Evolutionary conservation across 805 yeast species (phyloP), one percentile per base, ranked within the genome.

Genomic region (Yueomyces sp.): DNA sequence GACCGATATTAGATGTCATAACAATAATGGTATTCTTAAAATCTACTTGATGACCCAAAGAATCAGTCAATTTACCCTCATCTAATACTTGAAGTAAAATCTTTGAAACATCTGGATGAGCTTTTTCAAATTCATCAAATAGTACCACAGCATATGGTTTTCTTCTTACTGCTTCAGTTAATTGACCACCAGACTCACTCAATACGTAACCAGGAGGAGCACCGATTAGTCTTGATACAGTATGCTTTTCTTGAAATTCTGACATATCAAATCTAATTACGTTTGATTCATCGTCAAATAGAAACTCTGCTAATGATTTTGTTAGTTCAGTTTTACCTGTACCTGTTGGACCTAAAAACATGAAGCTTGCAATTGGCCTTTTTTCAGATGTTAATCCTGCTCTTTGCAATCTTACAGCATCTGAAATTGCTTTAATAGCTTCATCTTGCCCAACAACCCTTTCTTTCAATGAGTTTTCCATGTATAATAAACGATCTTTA

Each of bases 191-290:
- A 37, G 76, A 68, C 57, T 90, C 98, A 65, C 87, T 88, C 43
- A 96, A 92, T 27, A 90, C 96, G 60, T 90, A 90, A 5, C 97
- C 96, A 31, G 98, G 98, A 4, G 98, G 98, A 1, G 97, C 92
- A 42, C 98, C 98, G 53, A 90, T 87, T 49, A 90, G 72, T 49
- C 96, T 76, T 39, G 95, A 81, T 5, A 92, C 79, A 0, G 95
- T 73, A 63, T 87, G 96, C 59, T 84, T 83, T 59, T 90, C 98
- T 65, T 90, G 97, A 63, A 92, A 90, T 62, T 90, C 98, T 26
- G 95, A 85, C 98, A 92, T 92, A 63, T 90, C 98, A 60, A 90
- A 90, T 53, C 98, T 72, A 28, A 88, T 77, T 34, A 90, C 87
- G 7, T 95, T 77, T 39, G 77, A 72, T 55, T 85, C 86, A 60